phyloP scores from a whole-genome alignment of 176 grass and related monocot species.

The Phoenix roebelenii region DNA sequence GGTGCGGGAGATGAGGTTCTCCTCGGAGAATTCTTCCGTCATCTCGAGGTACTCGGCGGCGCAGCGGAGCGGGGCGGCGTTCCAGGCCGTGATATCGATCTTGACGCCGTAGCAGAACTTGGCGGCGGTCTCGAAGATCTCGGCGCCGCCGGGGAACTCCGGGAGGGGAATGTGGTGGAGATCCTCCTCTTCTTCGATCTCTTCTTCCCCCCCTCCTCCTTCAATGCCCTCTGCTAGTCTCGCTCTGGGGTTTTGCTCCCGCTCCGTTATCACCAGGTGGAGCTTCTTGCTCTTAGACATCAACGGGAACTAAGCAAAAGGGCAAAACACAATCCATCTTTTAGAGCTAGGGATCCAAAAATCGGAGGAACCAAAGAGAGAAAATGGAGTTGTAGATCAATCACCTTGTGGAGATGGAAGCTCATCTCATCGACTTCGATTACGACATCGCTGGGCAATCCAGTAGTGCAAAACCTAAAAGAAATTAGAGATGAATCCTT shows the following conservation, averaged over 20 bases:
- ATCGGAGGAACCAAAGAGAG: not conserved
- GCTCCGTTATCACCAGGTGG: constrained; percentile 56
- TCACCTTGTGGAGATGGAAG: constrained; percentile 94
- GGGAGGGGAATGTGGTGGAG: constrained; percentile 62
- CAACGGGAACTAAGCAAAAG: constrained; percentile 71
- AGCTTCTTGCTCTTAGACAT: constrained; percentile 97
- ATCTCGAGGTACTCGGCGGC: constrained; percentile 80
- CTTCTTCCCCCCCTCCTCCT: constrained; percentile 18
- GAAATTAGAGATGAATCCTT: not conserved
- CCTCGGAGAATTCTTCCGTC: constrained; percentile 68
- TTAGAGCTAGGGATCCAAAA: not conserved
- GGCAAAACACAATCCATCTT: not conserved
- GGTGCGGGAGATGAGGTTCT: constrained; percentile 76
- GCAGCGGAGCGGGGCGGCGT: constrained; percentile 63
- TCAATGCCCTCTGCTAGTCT: not conserved
- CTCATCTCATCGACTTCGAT: constrained; percentile 96
- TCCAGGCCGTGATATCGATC: constrained; percentile 70
- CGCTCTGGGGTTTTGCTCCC: constrained; percentile 23
- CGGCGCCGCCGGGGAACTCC: constrained; percentile 64
- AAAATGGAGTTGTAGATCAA: not conserved
- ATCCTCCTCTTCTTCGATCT: constrained; percentile 49
- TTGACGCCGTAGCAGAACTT: constrained; percentile 99
- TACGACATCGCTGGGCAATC: constrained; percentile 87
- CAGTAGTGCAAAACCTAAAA: constrained; percentile 95
- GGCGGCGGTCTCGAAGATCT: constrained; percentile 76